A percentile compares a stretch with the other conserved stretches of the same genome.
These are phyloP conservation scores for Hemileia vastatrix DNA, from an alignment of 1,284 basidiomycete species.

Conservation along the genomic window DNA sequence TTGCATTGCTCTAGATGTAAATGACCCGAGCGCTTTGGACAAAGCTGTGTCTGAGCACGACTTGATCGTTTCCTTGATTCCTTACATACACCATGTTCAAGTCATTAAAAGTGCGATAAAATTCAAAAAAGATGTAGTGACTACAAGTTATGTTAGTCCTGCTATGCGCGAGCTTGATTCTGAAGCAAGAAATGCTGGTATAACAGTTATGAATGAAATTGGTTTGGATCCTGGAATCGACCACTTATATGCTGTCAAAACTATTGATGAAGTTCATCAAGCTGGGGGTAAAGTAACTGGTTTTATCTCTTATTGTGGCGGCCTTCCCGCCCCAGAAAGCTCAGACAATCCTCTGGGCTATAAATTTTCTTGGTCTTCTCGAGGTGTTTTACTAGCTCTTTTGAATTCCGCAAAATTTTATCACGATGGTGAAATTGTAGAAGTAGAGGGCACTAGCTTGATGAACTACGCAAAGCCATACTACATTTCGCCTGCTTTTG, in stretches of 20 bases:
- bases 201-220: constrained; percentile 96
- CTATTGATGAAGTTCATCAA: constrained; percentile 82
- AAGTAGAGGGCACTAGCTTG: constrained; percentile 59
- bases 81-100: constrained; percentile 80
- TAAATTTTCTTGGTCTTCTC: constrained; percentile 99
- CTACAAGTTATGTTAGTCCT: constrained; percentile 84
- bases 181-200: constrained; percentile 75
- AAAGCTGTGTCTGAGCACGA: constrained; percentile 73
- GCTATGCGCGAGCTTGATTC: constrained; percentile 80
- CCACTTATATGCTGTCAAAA: constrained; percentile 84
- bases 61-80: constrained; percentile 91
- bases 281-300: constrained; percentile 80
- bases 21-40: constrained; percentile 62
- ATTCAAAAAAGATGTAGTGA: constrained; percentile 88
- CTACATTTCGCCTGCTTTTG: constrained; percentile 89
- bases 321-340: constrained; percentile 78
- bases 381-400: constrained; percentile 87
- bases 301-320: constrained; percentile 95
- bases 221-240: constrained; percentile 76
- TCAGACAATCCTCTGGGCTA: constrained; percentile 94
- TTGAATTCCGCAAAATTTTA: constrained; percentile 84
- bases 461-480: constrained; percentile 84
- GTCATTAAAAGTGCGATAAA: constrained; percentile 95
- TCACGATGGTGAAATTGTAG: constrained; percentile 56
- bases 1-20: constrained; percentile 70